These are phyloP conservation scores for Monilinia laxa DNA, from an alignment of 2,329 filamentous ascomycete species.

Conservation along the genomic window DNA sequence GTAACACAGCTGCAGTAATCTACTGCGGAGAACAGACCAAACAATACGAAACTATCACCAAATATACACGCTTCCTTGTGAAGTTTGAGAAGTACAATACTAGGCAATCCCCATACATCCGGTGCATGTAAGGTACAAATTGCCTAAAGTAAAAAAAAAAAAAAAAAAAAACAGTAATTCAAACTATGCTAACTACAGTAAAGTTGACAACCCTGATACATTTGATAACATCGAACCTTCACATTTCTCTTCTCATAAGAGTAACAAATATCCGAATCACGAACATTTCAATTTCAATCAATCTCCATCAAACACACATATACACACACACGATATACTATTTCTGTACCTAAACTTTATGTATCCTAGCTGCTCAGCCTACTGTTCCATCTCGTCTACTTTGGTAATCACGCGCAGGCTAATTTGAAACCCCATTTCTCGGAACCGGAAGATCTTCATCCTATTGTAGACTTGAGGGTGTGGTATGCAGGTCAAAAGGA, in stretches of 20 bases:
- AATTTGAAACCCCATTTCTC: conserved; percentile 13
- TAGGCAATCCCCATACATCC: neutral
- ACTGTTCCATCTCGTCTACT: neutral
- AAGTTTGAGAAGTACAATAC: neutral
- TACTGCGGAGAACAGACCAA: neutral
- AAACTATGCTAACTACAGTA: neutral
- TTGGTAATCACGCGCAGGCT: conserved; percentile 9
- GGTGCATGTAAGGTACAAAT: neutral
- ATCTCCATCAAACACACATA: conserved; percentile 9
- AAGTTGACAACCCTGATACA: neutral
- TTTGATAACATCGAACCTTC: neutral
- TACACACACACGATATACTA: neutral
- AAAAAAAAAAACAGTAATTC: too few relatives aligned
- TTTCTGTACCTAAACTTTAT: neutral
- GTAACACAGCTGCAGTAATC: too few relatives aligned
- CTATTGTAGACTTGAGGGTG: neutral
- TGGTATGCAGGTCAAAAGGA: neutral
- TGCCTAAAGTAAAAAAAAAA: neutral
- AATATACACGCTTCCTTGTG: conserved; percentile 6
- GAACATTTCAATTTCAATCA: conserved; percentile 3
- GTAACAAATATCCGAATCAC: conserved; percentile 16
- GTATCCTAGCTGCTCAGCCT: conserved; percentile 3
- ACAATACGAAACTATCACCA: conserved; percentile 9
- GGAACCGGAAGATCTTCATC: conserved; percentile 15
- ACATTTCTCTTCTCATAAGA: neutral